Conservation (phyloP, 1,284 basidiomycete species). For the Cronartium quercuum region DNA sequence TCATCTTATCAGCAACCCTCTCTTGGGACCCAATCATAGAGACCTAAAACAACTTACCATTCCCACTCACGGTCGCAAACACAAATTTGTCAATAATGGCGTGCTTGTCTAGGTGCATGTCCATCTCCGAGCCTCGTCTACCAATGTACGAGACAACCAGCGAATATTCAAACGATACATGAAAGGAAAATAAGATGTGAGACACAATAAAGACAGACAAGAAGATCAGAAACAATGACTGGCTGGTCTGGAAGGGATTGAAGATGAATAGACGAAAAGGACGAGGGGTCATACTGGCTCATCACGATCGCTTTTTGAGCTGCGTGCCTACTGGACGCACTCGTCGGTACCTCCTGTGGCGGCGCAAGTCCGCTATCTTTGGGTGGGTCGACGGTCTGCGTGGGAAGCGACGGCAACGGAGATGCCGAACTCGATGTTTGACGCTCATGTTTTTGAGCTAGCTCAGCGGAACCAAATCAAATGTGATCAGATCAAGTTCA, state of each 20-base stretch:
- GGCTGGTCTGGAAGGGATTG: neutral
- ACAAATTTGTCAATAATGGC: slow-evolving; percentile 48
- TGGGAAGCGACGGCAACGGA: neutral
- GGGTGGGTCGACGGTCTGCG: neutral
- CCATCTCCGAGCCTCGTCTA: slow-evolving; percentile 40
- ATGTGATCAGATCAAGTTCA: too few relatives aligned
- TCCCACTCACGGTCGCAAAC: slow-evolving; percentile 46
- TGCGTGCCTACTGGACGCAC: slow-evolving; percentile 10
- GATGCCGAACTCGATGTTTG: too few relatives aligned
- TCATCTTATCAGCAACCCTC: neutral
- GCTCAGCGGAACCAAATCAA: too few relatives aligned
- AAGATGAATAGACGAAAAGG: neutral
- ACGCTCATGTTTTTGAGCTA: too few relatives aligned
- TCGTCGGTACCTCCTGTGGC: neutral
- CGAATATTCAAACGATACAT: too few relatives aligned
- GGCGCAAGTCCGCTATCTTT: neutral
- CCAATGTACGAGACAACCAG: neutral
- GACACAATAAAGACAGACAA: neutral
- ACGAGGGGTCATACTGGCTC: slow-evolving; percentile 8
- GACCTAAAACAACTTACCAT: slow-evolving; percentile 39
- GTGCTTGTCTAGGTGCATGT: slow-evolving; percentile 44
- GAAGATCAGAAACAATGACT: neutral
- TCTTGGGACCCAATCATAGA: neutral
- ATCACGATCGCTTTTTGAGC: slow-evolving; percentile 32
- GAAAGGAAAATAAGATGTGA: neutral